A percentile compares a stretch with the other conserved stretches of the same genome.
phyloP scores from a whole-genome alignment of 805 yeast genomes.

The Wickerhamiella kurtzmanii region DNA sequence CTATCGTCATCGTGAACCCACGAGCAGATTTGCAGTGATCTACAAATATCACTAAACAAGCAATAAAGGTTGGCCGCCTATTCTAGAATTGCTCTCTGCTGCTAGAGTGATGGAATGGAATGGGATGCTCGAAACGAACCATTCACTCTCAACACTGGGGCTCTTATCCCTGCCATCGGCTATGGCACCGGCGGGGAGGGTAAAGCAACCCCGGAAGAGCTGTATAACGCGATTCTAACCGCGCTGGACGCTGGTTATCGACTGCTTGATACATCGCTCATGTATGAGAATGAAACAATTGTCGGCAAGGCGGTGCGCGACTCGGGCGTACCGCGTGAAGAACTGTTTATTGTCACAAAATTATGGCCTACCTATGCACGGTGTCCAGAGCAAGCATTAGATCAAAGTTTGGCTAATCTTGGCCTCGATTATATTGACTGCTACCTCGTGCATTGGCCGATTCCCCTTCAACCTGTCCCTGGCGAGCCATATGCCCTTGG shows the following conservation, averaged over 20 bases:
- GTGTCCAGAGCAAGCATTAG: conserved; percentile 38
- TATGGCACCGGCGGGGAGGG: conserved; percentile 53
- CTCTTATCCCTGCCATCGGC: conserved; percentile 51
- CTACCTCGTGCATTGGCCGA: conserved; percentile 76
- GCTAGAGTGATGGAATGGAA: neutral
- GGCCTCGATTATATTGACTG: conserved; percentile 67
- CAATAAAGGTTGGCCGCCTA: neutral
- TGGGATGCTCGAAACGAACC: neutral
- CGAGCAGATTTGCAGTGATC: too few relatives aligned
- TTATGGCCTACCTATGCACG: conserved; percentile 30
- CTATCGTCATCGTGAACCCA: neutral
- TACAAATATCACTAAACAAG: neutral
- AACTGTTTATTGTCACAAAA: conserved; percentile 60
- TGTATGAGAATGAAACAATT: conserved; percentile 33
- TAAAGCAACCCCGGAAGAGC: conserved; percentile 18
- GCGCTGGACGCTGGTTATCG: conserved; percentile 58
- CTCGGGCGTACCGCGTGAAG: conserved; percentile 39
- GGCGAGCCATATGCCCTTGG: conserved; percentile 19
- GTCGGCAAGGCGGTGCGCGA: conserved; percentile 36
- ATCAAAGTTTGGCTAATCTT: conserved; percentile 45
- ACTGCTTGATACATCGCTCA: conserved; percentile 30
- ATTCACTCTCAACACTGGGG: conserved; percentile 41
- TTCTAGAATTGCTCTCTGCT: neutral
- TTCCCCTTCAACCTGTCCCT: conserved; percentile 19
- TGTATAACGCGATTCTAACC: conserved; percentile 38